A percentile compares a stretch with the other conserved stretches of the same genome.
Evolutionary conservation across 2,329 filamentous ascomycete genomes (phyloP).

Genomic region (Hypoxylon sp.): DNA sequence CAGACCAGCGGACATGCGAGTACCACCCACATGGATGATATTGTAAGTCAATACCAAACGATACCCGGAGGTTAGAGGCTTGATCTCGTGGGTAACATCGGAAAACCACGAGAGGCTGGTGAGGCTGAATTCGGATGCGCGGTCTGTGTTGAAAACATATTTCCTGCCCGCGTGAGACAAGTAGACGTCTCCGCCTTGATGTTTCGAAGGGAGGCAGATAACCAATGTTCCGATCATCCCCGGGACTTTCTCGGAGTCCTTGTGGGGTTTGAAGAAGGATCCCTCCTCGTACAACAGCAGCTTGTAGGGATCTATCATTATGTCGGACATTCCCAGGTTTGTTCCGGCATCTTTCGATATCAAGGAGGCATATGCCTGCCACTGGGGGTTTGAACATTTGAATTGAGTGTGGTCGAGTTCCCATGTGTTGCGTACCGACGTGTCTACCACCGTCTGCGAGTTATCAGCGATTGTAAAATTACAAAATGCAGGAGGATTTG

Average conservation of each 20-base stretch:
- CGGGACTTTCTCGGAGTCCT: conserved; percentile 58
- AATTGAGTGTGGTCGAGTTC: conserved; percentile 54
- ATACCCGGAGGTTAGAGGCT: conserved; percentile 56
- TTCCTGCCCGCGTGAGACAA: conserved; percentile 52
- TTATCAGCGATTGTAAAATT: conserved; percentile 4
- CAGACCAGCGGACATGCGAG: conserved; percentile 28
- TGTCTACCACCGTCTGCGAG: conserved; percentile 52
- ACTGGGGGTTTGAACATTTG: conserved; percentile 52
- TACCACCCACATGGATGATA: conserved; percentile 51
- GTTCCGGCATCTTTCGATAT: conserved; percentile 44
- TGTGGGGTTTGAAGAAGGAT: conserved; percentile 59
- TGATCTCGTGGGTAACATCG: conserved; percentile 61
- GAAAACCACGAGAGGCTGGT: conserved; percentile 58
- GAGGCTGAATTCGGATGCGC: conserved; percentile 48
- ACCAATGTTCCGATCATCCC: conserved; percentile 62
- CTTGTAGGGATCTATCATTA: conserved; percentile 55
- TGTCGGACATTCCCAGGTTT: conserved; percentile 48
- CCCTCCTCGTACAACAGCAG: conserved; percentile 60
- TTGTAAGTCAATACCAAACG: conserved; percentile 63
- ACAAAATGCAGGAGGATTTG: not conserved
- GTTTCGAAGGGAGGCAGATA: conserved; percentile 58
- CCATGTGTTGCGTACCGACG: conserved; percentile 54
- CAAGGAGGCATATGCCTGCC: conserved; percentile 47
- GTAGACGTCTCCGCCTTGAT: conserved; percentile 58
- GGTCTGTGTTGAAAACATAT: conserved; percentile 49